Percentiles rank a stretch among this genome's conserved stretches.
These are phyloP conservation scores for Ceratocystis ficicola DNA, from an alignment of 2,329 filamentous ascomycete genomes.

Conservation along the genomic window DNA sequence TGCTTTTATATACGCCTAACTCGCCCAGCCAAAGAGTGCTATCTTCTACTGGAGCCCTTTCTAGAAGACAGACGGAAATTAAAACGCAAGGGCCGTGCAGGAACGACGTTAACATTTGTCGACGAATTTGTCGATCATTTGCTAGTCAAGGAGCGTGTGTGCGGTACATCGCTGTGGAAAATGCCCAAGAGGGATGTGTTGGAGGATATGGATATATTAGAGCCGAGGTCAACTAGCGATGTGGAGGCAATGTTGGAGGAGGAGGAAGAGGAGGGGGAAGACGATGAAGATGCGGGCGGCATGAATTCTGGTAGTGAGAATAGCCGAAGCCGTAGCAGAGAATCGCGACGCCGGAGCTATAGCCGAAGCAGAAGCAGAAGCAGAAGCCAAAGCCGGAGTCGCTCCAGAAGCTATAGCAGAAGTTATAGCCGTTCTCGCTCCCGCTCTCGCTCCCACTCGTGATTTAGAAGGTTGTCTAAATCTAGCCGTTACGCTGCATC, in stretches of 20 bases:
- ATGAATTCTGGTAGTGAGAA: constrained; percentile 24
- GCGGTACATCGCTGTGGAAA: constrained; percentile 85
- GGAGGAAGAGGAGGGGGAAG: constrained; percentile 32
- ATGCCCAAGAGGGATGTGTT: constrained; percentile 69
- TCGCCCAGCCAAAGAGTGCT: constrained; percentile 69
- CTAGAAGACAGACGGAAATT: constrained; percentile 75
- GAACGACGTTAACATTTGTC: constrained; percentile 65
- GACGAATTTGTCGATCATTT: constrained; percentile 93
- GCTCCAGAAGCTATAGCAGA: constrained; percentile 24
- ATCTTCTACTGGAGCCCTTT: constrained; percentile 66
- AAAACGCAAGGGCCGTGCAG: constrained; percentile 59
- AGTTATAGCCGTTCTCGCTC: constrained; percentile 3
- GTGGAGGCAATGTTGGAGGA: constrained; percentile 59
- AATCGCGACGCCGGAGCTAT: constrained; percentile 8
- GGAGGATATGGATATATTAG: constrained; percentile 79
- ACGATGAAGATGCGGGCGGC: constrained; percentile 26
- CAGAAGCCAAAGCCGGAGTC: constrained; percentile 23
- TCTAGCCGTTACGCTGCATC: not conserved
- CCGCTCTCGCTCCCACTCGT: not conserved
- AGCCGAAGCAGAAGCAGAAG: constrained; percentile 19
- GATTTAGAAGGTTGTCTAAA: not conserved
- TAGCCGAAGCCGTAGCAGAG: constrained; percentile 12
- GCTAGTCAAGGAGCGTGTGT: constrained; percentile 76
- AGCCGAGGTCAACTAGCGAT: constrained; percentile 70
- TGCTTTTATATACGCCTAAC: constrained; percentile 90